phyloP scores from a whole-genome alignment of 495 filamentous ascomycete genomes.

The Aspergillus coremiiformis region DNA sequence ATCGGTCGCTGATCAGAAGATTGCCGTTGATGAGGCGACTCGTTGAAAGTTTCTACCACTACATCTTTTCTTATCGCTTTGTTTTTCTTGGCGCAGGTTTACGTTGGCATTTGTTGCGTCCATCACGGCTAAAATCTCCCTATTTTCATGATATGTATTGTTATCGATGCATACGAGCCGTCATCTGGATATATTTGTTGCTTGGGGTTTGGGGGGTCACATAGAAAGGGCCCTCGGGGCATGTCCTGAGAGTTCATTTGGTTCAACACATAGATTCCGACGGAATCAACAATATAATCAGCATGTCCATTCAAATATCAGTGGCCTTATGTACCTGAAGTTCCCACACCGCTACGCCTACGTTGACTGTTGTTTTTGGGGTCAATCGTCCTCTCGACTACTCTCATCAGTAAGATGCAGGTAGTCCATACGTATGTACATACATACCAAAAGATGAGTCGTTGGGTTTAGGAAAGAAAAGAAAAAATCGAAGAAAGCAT shows the following conservation, averaged over 20 bases:
- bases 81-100: slow-evolving; percentile 10
- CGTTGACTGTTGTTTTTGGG: not conserved
- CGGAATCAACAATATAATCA: slow-evolving; percentile 1
- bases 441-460: not conserved
- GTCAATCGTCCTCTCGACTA: not conserved
- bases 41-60: slow-evolving; percentile 12
- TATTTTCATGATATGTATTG: slow-evolving; percentile 4
- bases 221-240: not conserved
- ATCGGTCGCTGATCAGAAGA: slow-evolving; percentile 16
- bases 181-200: not conserved
- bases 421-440: not conserved
- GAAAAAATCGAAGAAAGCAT: not conserved
- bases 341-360: not conserved
- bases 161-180: not conserved
- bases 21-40: slow-evolving; percentile 23
- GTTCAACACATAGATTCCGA: slow-evolving; percentile 9
- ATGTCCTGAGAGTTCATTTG: not conserved
- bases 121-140: not conserved
- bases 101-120: slow-evolving; percentile 4
- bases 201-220: not conserved
- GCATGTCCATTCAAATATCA: slow-evolving; percentile 1
- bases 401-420: not conserved
- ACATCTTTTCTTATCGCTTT: not conserved
- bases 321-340: not conserved
- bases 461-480: not conserved